Evolutionary conservation across 768 basidiomycete species (phyloP).

Genomic region (Mycena albidolilacea): DNA sequence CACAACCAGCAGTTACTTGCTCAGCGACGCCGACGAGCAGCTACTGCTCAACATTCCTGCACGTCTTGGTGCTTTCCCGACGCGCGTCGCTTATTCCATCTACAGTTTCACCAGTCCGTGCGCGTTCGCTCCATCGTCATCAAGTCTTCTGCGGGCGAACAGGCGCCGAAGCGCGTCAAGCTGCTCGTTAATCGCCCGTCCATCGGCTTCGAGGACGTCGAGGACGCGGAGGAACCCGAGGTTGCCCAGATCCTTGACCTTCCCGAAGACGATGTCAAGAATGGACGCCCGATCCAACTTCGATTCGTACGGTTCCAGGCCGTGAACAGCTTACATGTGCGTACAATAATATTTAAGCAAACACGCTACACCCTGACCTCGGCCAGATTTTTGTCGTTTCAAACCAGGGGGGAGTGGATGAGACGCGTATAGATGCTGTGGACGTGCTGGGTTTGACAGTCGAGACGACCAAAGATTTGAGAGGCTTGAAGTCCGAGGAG

Average conservation of each 20-base stretch:
- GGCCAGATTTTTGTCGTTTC: conserved; percentile 76
- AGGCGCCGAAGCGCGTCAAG: conserved; percentile 75
- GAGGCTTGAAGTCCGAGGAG: conserved; percentile 49
- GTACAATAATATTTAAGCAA: neutral
- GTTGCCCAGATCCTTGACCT: conserved; percentile 74
- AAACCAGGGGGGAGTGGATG: conserved; percentile 75
- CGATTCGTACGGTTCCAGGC: conserved; percentile 80
- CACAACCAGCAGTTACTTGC: conserved; percentile 61
- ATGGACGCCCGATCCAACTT: conserved; percentile 66
- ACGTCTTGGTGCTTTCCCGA: conserved; percentile 44
- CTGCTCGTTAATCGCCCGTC: conserved; percentile 72
- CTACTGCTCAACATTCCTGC: conserved; percentile 79
- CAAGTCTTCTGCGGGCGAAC: conserved; percentile 52
- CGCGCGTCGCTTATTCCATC: neutral
- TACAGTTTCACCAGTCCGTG: conserved; percentile 79
- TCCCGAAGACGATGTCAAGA: conserved; percentile 60
- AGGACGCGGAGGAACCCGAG: conserved; percentile 59
- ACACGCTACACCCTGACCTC: neutral
- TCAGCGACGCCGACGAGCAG: conserved; percentile 83
- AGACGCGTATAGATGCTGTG: conserved; percentile 76
- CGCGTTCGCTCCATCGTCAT: conserved; percentile 73
- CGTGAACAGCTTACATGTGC: conserved; percentile 76
- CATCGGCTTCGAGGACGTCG: conserved; percentile 78
- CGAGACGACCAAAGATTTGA: conserved; percentile 57
- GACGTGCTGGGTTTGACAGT: conserved; percentile 74